phyloP scores from a whole-genome alignment of 2,329 filamentous ascomycete genomes.

The Rhynchosporium graminicola region DNA sequence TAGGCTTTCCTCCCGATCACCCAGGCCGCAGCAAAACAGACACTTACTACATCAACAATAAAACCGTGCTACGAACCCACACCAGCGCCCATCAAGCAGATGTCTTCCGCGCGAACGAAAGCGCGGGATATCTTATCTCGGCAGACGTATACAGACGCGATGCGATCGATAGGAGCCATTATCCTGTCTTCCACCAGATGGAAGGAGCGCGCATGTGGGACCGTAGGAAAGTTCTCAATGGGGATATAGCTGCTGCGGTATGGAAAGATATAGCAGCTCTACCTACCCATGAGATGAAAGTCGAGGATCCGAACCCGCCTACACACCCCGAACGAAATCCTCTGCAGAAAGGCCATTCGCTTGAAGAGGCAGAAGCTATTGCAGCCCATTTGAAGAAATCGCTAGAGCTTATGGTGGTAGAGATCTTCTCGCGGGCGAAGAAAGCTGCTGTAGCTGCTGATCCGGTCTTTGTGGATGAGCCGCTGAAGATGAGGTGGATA shows the following conservation, averaged over 20 bases:
- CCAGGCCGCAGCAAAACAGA: slow-evolving; percentile 85
- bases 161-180: slow-evolving; percentile 92
- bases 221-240: slow-evolving; percentile 57
- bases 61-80: slow-evolving; percentile 86
- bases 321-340: slow-evolving; percentile 80
- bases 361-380: slow-evolving; percentile 79
- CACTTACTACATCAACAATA: slow-evolving; percentile 90
- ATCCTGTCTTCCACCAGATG: slow-evolving; percentile 98
- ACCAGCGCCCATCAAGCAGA: slow-evolving; percentile 92
- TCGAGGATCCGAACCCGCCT: slow-evolving; percentile 81
- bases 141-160: slow-evolving; percentile 96
- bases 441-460: slow-evolving; percentile 55
- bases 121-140: slow-evolving; percentile 82
- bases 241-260: slow-evolving; percentile 65
- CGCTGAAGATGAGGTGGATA: slow-evolving; percentile 86
- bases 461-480: slow-evolving; percentile 59
- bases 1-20: slow-evolving; percentile 87
- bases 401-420: slow-evolving; percentile 84
- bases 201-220: slow-evolving; percentile 93
- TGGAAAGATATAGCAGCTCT: slow-evolving; percentile 69
- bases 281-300: slow-evolving; percentile 71
- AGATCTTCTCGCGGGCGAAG: slow-evolving; percentile 80
- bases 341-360: slow-evolving; percentile 71
- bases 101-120: slow-evolving; percentile 71
- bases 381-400: slow-evolving; percentile 84